A percentile compares a stretch with the other conserved stretches of the same genome.
phyloP scores from a whole-genome alignment of 441 rosid genomes.

The Eugenia klotzschiana region DNA sequence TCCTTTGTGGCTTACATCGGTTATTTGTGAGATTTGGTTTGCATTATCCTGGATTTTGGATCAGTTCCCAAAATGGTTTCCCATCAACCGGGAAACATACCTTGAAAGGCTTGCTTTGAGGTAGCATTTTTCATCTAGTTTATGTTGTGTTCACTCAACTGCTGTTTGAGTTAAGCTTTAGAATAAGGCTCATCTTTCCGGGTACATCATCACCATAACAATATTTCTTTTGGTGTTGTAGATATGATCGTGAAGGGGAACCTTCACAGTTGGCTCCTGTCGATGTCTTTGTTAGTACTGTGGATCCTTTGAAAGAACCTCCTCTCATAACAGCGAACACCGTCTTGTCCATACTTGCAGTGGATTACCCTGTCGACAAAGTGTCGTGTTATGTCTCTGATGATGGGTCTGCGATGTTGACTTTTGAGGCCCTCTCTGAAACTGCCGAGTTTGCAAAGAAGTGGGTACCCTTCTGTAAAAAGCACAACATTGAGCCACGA shows the following conservation, averaged over 20 bases:
- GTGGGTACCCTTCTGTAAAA: slow-evolving; percentile 99
- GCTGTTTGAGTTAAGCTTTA: background rate
- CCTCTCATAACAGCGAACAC: slow-evolving; percentile 93
- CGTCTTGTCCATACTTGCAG: slow-evolving; percentile 83
- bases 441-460: slow-evolving; percentile 94
- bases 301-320: slow-evolving; percentile 97
- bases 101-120: slow-evolving; percentile 87
- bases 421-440: slow-evolving; percentile 93
- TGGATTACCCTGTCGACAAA: slow-evolving; percentile 96
- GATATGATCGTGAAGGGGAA: slow-evolving; percentile 92
- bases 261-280: slow-evolving; percentile 85
- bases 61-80: slow-evolving; percentile 96
- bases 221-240: slow-evolving; percentile 15
- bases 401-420: slow-evolving; percentile 96
- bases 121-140: slow-evolving; percentile 13
- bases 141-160: background rate
- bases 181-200: background rate
- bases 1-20: slow-evolving; percentile 84
- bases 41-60: slow-evolving; percentile 97
- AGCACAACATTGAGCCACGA: slow-evolving; percentile 88
- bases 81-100: slow-evolving; percentile 91
- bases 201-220: background rate
- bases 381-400: slow-evolving; percentile 95
- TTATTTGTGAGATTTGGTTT: slow-evolving; percentile 99
- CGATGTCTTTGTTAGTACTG: slow-evolving; percentile 94